Evolutionary conservation across 345 rosid genomes (phyloP).

Genomic region (Balakata baccata): DNA sequence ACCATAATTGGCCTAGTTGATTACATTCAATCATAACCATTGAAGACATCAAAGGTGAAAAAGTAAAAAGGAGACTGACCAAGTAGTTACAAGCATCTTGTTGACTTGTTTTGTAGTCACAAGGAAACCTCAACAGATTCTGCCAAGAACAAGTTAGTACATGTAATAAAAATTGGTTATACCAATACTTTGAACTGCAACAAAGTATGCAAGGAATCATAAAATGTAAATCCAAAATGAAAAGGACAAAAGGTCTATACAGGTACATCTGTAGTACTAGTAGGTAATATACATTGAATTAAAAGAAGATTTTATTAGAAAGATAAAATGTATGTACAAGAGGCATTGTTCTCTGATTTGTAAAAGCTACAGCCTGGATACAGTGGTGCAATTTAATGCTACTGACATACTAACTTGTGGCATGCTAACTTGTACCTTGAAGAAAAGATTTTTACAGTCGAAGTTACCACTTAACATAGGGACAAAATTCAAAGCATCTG

Average conservation of each 20-base stretch:
- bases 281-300: constrained; percentile 24
- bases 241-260: not conserved
- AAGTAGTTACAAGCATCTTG: constrained; percentile 7
- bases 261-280: constrained; percentile 9
- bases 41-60: constrained; percentile 6
- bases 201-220: not conserved
- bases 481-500: constrained; percentile 43
- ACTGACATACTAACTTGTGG: constrained; percentile 41
- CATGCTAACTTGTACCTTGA: constrained; percentile 46
- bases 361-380: constrained; percentile 54
- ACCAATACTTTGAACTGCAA: constrained; percentile 13
- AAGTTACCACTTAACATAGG: constrained; percentile 51
- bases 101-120: not conserved
- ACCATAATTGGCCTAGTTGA: constrained; percentile 5
- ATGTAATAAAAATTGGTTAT: constrained; percentile 14
- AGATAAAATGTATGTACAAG: constrained; percentile 79
- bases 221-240: not conserved
- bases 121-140: constrained; percentile 6
- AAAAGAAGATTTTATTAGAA: constrained; percentile 59
- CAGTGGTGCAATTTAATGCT: constrained; percentile 44
- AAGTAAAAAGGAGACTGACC: not conserved
- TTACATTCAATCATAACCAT: constrained; percentile 10
- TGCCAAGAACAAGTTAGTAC: constrained; percentile 12
- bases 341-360: constrained; percentile 54
- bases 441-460: constrained; percentile 59